Base-by-base conservation (phyloP, 106 monocot species). In the Posidonia australis region DNA sequence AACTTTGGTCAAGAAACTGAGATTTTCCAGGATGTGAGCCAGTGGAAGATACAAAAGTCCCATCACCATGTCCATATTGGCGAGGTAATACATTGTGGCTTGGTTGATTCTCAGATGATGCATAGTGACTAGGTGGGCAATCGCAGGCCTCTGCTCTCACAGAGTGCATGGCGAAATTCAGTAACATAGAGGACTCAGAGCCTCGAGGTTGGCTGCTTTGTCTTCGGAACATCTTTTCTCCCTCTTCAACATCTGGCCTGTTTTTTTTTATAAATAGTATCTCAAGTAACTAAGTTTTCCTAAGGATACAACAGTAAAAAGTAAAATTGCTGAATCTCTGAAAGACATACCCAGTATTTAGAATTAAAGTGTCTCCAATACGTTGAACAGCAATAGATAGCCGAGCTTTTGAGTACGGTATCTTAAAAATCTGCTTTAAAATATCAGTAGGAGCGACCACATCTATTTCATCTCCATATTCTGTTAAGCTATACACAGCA, bases 61-160 rank as follows among this genome's bases (percentile, higher is more conserved):
- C 74, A 20, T 84, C 82, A 43, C 58, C 54, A 45, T 75, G 67
- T 42, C 52, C 76, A 66, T 82, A 87, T 19, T 58, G 54, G 44
- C 81, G 83, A 13, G 81, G 89, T 58, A 93, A 76, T 51, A 86
- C 77, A 45, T 72, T 79, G 18, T 86, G 73, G 36, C 72, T 72
- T 70, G 76, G 64, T 69, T 76, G 56, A 29, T 77, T 67, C 53
- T 65, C 68, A 46, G 71, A 41, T 56, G 75, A 59, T 58, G 86
- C 73, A 30, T 77, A 32, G 62, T 86, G 76, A 82, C 73, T 69
- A 32, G 96, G 90, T 22, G 96, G 96, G 54, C 96, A 96, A 72
- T 96, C 96, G 74, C 96, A 96, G 67, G 96, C 96, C 78, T 96
- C 96, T 30, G 90, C 87, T 86, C 96, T 76, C 29, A 96, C 96